Conservation (phyloP, 345 rosid genomes). For the Conringia planisiliqua region DNA sequence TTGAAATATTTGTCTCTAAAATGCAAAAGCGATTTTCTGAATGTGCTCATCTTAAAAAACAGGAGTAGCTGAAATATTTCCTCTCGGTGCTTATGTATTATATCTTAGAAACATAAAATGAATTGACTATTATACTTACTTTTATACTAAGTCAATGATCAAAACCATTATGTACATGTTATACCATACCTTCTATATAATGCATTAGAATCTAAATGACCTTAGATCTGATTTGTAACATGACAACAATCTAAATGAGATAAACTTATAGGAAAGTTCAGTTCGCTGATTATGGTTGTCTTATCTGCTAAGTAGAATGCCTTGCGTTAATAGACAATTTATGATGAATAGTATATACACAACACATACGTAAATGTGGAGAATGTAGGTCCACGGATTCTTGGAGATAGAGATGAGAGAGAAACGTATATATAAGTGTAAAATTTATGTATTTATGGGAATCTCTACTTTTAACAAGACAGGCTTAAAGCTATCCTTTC, state of each 20-base stretch:
- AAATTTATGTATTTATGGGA: slow-evolving; percentile 19
- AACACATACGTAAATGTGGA: slow-evolving; percentile 12
- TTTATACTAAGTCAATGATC: background rate
- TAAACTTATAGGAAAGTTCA: background rate
- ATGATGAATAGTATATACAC: too few relatives aligned
- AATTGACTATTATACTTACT: background rate
- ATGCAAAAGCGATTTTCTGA: background rate
- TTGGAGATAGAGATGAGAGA: background rate
- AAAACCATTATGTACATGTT: background rate
- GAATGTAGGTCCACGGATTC: slow-evolving; percentile 36
- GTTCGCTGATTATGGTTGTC: background rate
- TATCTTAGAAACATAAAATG: background rate
- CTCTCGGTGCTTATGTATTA: background rate
- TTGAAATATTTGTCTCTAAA: background rate
- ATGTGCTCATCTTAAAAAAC: background rate
- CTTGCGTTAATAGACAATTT: too few relatives aligned
- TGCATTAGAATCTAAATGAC: background rate
- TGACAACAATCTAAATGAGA: background rate
- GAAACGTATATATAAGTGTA: background rate
- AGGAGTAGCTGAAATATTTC: background rate
- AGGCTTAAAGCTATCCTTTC: slow-evolving; percentile 49
- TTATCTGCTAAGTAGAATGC: too few relatives aligned
- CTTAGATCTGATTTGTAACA: background rate
- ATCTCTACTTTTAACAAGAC: slow-evolving; percentile 67
- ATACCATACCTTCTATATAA: background rate